Percentiles rank a stretch among this genome's conserved stretches.
Conservation (phyloP, 2,329 filamentous ascomycete species). For the Truncatella angustata region DNA sequence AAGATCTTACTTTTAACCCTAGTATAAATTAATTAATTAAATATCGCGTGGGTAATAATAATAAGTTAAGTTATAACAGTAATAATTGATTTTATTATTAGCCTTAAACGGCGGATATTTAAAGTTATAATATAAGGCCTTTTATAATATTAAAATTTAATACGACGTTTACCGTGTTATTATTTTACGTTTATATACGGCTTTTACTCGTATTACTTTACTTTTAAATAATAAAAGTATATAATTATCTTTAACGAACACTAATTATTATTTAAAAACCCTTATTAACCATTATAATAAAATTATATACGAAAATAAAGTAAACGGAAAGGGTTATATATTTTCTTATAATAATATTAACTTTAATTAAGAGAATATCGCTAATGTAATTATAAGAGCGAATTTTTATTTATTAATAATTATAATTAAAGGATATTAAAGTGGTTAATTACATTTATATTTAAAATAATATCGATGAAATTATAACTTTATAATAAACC, state of each 20-base stretch:
- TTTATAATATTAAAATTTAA: slow-evolving; percentile 36
- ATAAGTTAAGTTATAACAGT: slow-evolving; percentile 36
- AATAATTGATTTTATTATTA: slow-evolving; percentile 40
- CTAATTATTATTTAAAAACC: slow-evolving; percentile 41
- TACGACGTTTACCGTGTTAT: slow-evolving; percentile 38
- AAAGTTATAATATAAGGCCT: slow-evolving; percentile 48
- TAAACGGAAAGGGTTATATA: slow-evolving; percentile 60
- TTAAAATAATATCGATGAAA: no score
- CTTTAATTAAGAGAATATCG: slow-evolving; percentile 53
- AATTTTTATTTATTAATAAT: slow-evolving; percentile 44
- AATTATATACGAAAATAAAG: slow-evolving; percentile 58
- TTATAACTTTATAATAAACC: no score
- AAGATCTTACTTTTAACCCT: slow-evolving; percentile 42
- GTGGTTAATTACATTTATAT: no score
- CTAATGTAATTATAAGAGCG: slow-evolving; percentile 47
- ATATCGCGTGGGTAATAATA: slow-evolving; percentile 35
- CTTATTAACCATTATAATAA: slow-evolving; percentile 57
- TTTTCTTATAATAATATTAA: slow-evolving; percentile 70
- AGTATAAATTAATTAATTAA: slow-evolving; percentile 35
- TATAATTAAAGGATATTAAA: slow-evolving; percentile 46
- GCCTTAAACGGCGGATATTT: slow-evolving; percentile 45
- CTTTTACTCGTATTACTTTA: slow-evolving; percentile 46
- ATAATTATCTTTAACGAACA: slow-evolving; percentile 37
- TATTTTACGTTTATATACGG: slow-evolving; percentile 48
- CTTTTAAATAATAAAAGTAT: slow-evolving; percentile 43